Conservation (phyloP, 2,329 filamentous ascomycete genomes). For the Ilyonectria mors-panacis region DNA sequence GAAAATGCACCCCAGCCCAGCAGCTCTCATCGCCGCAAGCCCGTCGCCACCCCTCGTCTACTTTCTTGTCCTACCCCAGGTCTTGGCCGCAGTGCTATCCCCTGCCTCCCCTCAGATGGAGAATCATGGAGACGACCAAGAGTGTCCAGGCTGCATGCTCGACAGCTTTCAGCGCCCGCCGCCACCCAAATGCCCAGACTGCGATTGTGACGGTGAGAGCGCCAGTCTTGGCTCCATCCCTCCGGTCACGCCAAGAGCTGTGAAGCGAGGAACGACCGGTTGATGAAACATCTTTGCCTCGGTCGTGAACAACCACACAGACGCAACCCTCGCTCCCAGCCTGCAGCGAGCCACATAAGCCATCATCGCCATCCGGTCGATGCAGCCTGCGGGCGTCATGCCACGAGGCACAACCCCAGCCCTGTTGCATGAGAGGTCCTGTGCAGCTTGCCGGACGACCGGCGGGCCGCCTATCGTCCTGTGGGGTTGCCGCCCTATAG, state of each 20-base stretch:
- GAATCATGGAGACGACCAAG: slow-evolving; percentile 20
- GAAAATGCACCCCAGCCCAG: slow-evolving; percentile 8
- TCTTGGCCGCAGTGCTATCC: slow-evolving; percentile 39
- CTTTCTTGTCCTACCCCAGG: slow-evolving; percentile 39
- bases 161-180: background rate
- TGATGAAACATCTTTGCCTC: slow-evolving; percentile 39
- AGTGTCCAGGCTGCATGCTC: slow-evolving; percentile 4
- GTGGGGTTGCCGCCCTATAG: slow-evolving; percentile 27
- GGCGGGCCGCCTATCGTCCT: slow-evolving; percentile 24
- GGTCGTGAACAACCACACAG: slow-evolving; percentile 20
- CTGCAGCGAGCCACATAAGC: slow-evolving; percentile 18
- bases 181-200: slow-evolving; percentile 12
- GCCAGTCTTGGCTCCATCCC: slow-evolving; percentile 37
- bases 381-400: slow-evolving; percentile 25
- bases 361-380: slow-evolving; percentile 3
- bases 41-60: slow-evolving; percentile 15
- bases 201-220: slow-evolving; percentile 9
- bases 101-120: slow-evolving; percentile 18
- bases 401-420: slow-evolving; percentile 25
- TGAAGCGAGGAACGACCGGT: slow-evolving; percentile 37
- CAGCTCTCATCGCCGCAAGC: slow-evolving; percentile 11
- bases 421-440: slow-evolving; percentile 22
- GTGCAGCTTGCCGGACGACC: slow-evolving; percentile 28
- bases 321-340: slow-evolving; percentile 4
- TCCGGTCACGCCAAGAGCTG: slow-evolving; percentile 41